These are phyloP conservation scores for Pythium sukuiense DNA, from an alignment of 352 stramenopile genomes.

Conservation along the genomic window DNA sequence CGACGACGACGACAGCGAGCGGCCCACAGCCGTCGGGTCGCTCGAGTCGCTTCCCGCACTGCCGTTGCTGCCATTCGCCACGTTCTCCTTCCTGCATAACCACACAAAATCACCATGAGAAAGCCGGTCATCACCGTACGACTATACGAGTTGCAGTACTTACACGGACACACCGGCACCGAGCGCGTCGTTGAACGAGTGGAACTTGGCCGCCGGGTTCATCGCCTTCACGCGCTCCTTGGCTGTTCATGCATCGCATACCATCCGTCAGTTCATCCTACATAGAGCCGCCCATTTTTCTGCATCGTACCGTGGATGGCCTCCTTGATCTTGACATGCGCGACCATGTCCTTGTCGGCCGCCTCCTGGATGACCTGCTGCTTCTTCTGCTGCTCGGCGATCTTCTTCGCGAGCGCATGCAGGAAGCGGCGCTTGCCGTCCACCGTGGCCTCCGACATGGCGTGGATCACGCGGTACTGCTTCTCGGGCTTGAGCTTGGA, in stretches of 20 bases:
- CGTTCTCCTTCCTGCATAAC: conserved; percentile 50
- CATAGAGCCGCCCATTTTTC: too few relatives aligned
- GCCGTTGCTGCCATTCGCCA: conserved; percentile 25
- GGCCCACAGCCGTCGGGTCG: conserved; percentile 31
- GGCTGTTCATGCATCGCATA: conserved; percentile 33
- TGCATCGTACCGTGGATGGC: conserved; percentile 52
- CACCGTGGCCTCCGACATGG: conserved; percentile 75
- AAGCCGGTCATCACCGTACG: background rate
- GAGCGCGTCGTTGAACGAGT: conserved; percentile 71
- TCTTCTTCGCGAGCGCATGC: conserved; percentile 66
- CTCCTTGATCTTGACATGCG: conserved; percentile 70
- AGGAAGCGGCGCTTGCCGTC: conserved; percentile 84
- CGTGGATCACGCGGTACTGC: conserved; percentile 85
- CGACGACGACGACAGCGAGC: conserved; percentile 70
- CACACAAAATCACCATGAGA: background rate
- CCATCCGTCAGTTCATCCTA: background rate
- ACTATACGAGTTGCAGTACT: background rate
- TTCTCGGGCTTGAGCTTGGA: conserved; percentile 74
- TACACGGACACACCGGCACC: conserved; percentile 31
- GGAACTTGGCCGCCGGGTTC: conserved; percentile 62
- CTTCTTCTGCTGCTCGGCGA: conserved; percentile 61
- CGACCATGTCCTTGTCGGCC: conserved; percentile 64
- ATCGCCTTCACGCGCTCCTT: conserved; percentile 67
- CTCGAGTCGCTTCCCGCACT: conserved; percentile 34
- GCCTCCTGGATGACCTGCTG: conserved; percentile 48